Conservation (phyloP, 148 eudicot species). For the Fagopyrum esculentum region DNA sequence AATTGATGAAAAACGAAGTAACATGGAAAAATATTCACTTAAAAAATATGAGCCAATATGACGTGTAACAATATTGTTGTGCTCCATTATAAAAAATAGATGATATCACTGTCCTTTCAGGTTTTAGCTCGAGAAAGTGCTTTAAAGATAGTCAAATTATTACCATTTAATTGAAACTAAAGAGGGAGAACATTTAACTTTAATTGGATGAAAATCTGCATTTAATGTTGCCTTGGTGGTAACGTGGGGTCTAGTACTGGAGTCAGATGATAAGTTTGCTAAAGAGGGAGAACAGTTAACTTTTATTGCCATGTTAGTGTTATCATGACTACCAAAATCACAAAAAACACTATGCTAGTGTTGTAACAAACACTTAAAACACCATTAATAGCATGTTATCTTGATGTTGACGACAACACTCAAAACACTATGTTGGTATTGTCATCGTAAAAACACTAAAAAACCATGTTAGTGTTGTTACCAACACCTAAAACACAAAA, state of each 20-base stretch:
- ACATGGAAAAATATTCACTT: not conserved
- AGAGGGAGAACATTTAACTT: not conserved
- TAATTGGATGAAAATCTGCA: not conserved
- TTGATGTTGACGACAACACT: too few species aligned
- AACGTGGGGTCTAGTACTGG: not conserved
- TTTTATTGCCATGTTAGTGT: too few species aligned
- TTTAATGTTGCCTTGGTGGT: not conserved
- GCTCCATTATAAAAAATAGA: not conserved
- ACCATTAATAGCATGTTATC: too few species aligned
- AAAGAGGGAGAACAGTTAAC: not conserved
- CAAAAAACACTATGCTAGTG: too few species aligned
- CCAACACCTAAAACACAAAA: too few species aligned
- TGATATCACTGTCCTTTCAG: not conserved
- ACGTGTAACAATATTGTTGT: too few species aligned
- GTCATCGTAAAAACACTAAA: too few species aligned
- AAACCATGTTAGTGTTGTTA: too few species aligned
- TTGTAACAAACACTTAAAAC: too few species aligned
- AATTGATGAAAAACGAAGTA: not conserved
- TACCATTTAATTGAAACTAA: not conserved
- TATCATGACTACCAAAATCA: too few species aligned
- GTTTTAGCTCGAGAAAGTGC: not conserved
- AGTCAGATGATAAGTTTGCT: not conserved
- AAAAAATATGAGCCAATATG: not conserved
- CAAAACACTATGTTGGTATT: too few species aligned
- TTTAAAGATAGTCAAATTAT: not conserved